These are phyloP conservation scores for Phytophthora pistaciae DNA, from an alignment of 352 stramenopile species.

Conservation along the genomic window DNA sequence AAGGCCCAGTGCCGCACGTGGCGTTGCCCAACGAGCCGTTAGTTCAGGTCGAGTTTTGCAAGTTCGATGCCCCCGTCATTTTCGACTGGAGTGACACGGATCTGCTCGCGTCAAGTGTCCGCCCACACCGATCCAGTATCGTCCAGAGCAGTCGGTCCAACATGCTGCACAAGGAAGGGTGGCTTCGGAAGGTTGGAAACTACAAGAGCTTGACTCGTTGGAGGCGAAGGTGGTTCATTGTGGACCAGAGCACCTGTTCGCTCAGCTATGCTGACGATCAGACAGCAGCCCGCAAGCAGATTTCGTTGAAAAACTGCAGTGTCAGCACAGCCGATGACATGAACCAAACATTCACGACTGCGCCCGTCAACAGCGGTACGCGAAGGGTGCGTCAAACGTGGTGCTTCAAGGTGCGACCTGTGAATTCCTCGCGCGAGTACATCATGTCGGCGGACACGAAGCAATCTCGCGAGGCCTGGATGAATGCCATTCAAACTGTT, in stretches of 20 bases:
- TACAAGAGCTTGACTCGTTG: conserved; percentile 79
- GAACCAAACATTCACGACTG: conserved; percentile 84
- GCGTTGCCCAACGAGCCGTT: conserved; percentile 74
- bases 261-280: conserved; percentile 85
- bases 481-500: conserved; percentile 86
- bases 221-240: conserved; percentile 80
- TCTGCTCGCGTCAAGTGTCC: conserved; percentile 34
- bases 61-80: conserved; percentile 71
- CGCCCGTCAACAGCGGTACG: conserved; percentile 82
- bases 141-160: conserved; percentile 59
- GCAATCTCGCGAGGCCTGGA: conserved; percentile 92
- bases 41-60: conserved; percentile 76
- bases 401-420: conserved; percentile 80
- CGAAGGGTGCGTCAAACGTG: conserved; percentile 79
- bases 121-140: conserved; percentile 59
- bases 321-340: conserved; percentile 83
- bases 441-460: conserved; percentile 89
- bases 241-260: conserved; percentile 82
- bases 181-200: conserved; percentile 85
- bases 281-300: conserved; percentile 69
- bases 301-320: conserved; percentile 76
- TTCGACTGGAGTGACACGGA: conserved; percentile 74
- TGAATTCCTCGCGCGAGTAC: conserved; percentile 76
- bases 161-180: conserved; percentile 83
- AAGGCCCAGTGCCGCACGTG: conserved; percentile 81